Evolutionary conservation across 2,329 filamentous ascomycete genomes (phyloP), one percentile per base, ranked within the genome.

Genomic region (Parafenestella ontariensis): DNA sequence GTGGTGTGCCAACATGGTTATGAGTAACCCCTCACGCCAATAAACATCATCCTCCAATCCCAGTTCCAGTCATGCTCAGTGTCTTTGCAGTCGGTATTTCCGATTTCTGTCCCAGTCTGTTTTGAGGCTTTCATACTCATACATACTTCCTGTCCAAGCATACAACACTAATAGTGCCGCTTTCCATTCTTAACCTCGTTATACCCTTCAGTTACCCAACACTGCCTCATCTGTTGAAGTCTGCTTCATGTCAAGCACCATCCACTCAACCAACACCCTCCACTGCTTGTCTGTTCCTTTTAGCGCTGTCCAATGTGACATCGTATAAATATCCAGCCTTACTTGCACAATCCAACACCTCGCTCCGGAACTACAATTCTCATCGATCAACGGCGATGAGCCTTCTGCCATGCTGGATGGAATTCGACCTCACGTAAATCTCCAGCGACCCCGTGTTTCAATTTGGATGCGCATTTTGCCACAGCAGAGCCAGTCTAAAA

Each of bases 1-100:
- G 59, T 59, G 61, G 62, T 69, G 68, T 72, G 71, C 67, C 68
- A 62, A 66, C 61, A 66, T 72, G 71, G 72, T 66, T 62, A 61
- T 66, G 68, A 66, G 68, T 65, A 58, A 72, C 67, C 69, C 67
- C 68, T 70, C 68, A 68, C 65, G 64, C 69, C 67, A 71, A 72
- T 71, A 68, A 65, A 70, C 58, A 66, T 65, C 62, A 67, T 68
- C 59, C 57, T 66, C 60, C 62, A 69, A 34, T 65, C 49, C 55
- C 59, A 65, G 41, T 48, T 33, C 28, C 44, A 37, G 5, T 24
- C 31, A 28, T 21, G 41, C 18, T 34, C 31, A 34, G 3, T 17
- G 31, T 34, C 31, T 15, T 34, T 34, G 31, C 31, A 34, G 31
- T 31, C 11, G 10, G 5, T 26, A 26, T 6, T 10, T 26, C 24